Percentiles rank a stretch among this genome's conserved stretches.
phyloP scores from a whole-genome alignment of 768 basidiomycete species.

The Pleurotus pulmonarius region DNA sequence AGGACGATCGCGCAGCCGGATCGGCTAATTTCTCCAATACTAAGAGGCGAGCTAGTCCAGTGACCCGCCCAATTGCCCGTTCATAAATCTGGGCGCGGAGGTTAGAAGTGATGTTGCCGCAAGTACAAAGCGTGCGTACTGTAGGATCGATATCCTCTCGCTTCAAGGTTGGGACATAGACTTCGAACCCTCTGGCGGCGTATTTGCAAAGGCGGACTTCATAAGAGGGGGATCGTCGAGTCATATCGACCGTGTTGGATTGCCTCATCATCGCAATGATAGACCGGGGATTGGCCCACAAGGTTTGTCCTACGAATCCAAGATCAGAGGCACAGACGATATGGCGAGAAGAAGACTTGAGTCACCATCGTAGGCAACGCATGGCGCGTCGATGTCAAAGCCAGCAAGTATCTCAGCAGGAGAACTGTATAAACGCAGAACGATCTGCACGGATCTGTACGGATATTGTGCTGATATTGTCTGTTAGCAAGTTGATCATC shows the following conservation, averaged over 20 bases:
- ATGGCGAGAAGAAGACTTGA: background rate
- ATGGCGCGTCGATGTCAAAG: slow-evolving; percentile 65
- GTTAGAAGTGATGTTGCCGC: background rate
- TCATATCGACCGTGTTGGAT: slow-evolving; percentile 58
- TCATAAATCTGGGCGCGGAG: slow-evolving; percentile 46
- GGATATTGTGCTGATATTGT: slow-evolving; percentile 51
- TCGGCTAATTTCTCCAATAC: slow-evolving; percentile 56
- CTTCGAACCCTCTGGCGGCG: slow-evolving; percentile 48
- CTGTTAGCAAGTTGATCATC: background rate
- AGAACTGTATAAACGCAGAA: slow-evolving; percentile 58
- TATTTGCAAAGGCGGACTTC: slow-evolving; percentile 63
- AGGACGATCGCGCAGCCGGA: slow-evolving; percentile 38
- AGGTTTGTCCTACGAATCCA: slow-evolving; percentile 32
- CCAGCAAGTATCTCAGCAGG: slow-evolving; percentile 65
- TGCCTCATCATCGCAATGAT: slow-evolving; percentile 66
- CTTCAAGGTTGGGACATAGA: slow-evolving; percentile 48
- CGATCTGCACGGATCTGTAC: slow-evolving; percentile 63
- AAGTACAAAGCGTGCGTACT: slow-evolving; percentile 23
- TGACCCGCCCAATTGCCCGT: slow-evolving; percentile 50
- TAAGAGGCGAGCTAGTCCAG: slow-evolving; percentile 59
- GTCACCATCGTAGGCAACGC: slow-evolving; percentile 48
- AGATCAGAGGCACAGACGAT: background rate
- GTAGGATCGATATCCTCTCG: slow-evolving; percentile 57
- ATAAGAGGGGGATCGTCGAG: slow-evolving; percentile 61
- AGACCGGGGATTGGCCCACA: slow-evolving; percentile 58